Conservation (phyloP, 805 yeast species). For the Pichia membranifaciens region DNA sequence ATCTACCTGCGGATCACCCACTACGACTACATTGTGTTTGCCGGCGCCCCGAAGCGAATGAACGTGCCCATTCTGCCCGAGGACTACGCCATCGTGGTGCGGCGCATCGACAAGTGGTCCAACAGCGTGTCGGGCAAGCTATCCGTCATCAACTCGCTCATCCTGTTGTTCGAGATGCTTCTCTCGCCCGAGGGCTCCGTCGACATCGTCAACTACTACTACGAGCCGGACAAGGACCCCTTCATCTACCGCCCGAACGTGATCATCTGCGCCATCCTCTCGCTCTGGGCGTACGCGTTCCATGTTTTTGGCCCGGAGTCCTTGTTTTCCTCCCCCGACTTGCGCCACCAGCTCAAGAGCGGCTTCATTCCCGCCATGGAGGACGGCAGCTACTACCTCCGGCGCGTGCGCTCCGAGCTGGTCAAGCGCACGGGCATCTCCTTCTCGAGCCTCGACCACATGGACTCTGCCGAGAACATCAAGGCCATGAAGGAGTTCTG, state of each 20-base stretch:
- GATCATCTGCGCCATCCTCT: constrained; percentile 32
- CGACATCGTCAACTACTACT: constrained; percentile 25
- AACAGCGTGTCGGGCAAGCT: constrained; percentile 38
- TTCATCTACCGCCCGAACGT: constrained; percentile 32
- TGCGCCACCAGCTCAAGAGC: constrained; percentile 6
- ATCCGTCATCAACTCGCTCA: constrained; percentile 49
- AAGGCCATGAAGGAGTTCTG: constrained; percentile 32
- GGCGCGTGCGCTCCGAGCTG: constrained; percentile 38
- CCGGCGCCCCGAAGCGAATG: constrained; percentile 74
- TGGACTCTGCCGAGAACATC: constrained; percentile 1
- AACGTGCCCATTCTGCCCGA: constrained; percentile 49
- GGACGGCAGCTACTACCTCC: constrained; percentile 42
- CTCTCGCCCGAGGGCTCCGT: constrained; percentile 29
- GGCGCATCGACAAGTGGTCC: constrained; percentile 46
- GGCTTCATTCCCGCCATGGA: constrained; percentile 30
- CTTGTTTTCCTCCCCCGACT: constrained; percentile 20
- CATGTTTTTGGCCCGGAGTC: constrained; percentile 46
- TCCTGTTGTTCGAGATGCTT: constrained; percentile 51
- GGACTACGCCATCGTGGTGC: constrained; percentile 45
- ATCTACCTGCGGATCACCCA: constrained; percentile 58
- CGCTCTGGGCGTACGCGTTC: constrained; percentile 46
- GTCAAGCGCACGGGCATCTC: constrained; percentile 20
- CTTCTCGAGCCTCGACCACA: constrained; percentile 26
- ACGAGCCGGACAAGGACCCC: constrained; percentile 32
- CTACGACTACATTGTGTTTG: constrained; percentile 66